phyloP scores from a whole-genome alignment of 495 filamentous ascomycete species.

The Mytilinidion resinicola region DNA sequence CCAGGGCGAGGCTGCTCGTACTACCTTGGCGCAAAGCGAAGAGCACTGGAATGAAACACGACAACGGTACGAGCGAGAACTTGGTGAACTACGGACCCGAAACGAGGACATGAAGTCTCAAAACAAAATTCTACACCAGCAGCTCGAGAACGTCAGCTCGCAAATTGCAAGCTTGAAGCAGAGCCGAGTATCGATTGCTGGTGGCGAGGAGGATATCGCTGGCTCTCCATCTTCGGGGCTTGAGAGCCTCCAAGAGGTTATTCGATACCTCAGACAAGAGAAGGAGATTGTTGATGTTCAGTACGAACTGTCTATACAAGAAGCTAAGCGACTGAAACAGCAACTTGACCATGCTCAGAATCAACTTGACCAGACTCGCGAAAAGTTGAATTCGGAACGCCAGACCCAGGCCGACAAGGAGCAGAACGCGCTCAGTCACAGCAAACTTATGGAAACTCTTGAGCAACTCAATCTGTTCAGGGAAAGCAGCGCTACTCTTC shows the following conservation, averaged over 20 bases:
- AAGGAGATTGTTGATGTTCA: conserved; percentile 97
- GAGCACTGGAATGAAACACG: conserved; percentile 79
- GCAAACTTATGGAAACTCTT: conserved; percentile 84
- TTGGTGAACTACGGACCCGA: conserved; percentile 67
- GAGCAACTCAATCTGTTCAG: conserved; percentile 92
- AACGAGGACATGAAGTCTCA: conserved; percentile 76
- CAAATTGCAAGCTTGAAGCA: conserved; percentile 75
- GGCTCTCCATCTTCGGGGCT: conserved; percentile 43
- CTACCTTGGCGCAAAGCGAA: conserved; percentile 70
- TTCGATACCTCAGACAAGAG: conserved; percentile 84
- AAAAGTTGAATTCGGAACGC: conserved; percentile 84
- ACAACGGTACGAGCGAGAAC: conserved; percentile 73
- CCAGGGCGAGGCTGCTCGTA: conserved; percentile 74
- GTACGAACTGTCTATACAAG: conserved; percentile 78
- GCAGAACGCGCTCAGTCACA: conserved; percentile 65
- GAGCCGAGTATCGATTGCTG: conserved; percentile 48
- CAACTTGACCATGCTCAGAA: conserved; percentile 80
- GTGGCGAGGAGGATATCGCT: conserved; percentile 43
- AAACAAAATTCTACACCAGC: conserved; percentile 80
- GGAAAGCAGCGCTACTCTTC: conserved; percentile 82
- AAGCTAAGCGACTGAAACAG: conserved; percentile 78
- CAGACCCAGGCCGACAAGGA: conserved; percentile 66
- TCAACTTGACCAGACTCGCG: conserved; percentile 76
- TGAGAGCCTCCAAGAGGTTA: conserved; percentile 78
- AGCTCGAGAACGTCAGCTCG: conserved; percentile 71